These are phyloP conservation scores for Talaromyces funiculosus DNA, from an alignment of 2,329 filamentous ascomycete genomes.

Conservation along the genomic window DNA sequence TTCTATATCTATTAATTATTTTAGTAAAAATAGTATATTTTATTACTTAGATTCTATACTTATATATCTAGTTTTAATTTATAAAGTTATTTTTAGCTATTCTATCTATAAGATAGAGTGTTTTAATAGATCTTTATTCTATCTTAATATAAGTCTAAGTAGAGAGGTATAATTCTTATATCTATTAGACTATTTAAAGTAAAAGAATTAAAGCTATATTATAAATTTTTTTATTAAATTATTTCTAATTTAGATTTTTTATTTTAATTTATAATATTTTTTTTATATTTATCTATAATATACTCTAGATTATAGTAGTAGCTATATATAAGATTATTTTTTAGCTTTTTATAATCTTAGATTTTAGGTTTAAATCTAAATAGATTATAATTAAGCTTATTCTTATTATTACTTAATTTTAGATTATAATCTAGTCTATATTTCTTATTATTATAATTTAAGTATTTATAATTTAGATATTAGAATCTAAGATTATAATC, in stretches of 20 bases:
- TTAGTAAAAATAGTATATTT: neutral
- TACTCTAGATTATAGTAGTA: too few species aligned
- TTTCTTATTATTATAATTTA: too few species aligned
- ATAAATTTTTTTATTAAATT: neutral
- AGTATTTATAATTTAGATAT: too few species aligned
- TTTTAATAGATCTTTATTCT: neutral
- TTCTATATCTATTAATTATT: neutral
- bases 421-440: too few species aligned
- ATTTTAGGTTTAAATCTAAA: too few species aligned
- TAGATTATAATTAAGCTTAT: too few species aligned
- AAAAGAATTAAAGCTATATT: neutral
- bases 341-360: too few species aligned
- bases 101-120: neutral
- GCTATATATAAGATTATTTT: too few species aligned
- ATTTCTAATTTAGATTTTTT: neutral
- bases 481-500: too few species aligned
- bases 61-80: neutral
- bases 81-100: neutral
- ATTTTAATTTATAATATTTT: neutral
- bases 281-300: too few species aligned
- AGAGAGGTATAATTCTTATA: neutral
- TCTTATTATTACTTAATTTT: too few species aligned
- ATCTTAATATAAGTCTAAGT: neutral
- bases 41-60: neutral
- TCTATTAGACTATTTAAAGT: neutral